Evolutionary conservation across 768 basidiomycete species (phyloP).

Genomic region (Tricholoma matsutake): DNA sequence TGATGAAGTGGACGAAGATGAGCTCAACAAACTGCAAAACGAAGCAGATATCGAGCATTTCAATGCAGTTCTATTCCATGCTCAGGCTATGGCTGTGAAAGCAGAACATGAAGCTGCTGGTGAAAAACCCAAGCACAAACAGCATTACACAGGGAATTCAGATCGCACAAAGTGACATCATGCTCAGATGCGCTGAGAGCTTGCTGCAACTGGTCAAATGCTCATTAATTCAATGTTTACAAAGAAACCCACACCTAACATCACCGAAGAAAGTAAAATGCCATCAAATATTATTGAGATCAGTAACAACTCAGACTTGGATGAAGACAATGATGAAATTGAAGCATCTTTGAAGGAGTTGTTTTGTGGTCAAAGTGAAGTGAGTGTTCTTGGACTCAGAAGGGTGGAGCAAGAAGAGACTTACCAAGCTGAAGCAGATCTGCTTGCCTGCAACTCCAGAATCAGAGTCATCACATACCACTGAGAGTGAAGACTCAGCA

Average conservation of each 20-base stretch:
- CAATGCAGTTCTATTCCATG: not conserved
- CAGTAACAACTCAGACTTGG: not conserved
- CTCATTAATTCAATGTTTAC: conserved; percentile 7
- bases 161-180: conserved; percentile 6
- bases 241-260: not conserved
- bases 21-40: not conserved
- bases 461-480: not conserved
- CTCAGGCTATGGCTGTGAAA: not conserved
- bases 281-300: not conserved
- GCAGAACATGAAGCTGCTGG: not conserved
- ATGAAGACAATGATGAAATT: not conserved
- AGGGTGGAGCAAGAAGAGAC: not conserved
- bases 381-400: not conserved
- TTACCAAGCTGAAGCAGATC: not conserved
- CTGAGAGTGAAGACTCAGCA: not conserved
- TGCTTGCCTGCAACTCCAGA: not conserved
- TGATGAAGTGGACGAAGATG: no score
- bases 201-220: conserved; percentile 4
- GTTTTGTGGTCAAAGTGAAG: not conserved
- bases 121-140: conserved; percentile 5
- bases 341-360: not conserved
- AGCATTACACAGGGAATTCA: conserved; percentile 13
- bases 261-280: not conserved
- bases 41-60: conserved; percentile 1
- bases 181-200: conserved; percentile 3